Conservation (phyloP, 331 rosid species). For the Acacia pycnantha region DNA sequence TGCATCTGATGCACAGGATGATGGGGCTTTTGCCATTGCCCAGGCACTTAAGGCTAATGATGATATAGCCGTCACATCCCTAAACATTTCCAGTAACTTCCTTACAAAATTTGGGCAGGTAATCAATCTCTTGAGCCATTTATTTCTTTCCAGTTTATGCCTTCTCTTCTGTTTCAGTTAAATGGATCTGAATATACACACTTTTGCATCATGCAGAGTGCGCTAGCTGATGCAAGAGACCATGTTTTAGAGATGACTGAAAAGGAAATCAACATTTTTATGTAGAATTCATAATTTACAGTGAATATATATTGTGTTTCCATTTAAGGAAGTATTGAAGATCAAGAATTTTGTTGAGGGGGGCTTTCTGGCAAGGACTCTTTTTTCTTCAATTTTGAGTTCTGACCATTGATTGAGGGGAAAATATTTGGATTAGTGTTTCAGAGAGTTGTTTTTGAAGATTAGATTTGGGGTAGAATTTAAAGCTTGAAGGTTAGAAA, state of each 20-base stretch:
- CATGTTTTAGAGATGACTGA: conserved; percentile 95
- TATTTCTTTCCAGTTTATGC: not conserved
- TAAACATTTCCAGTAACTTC: conserved; percentile 82
- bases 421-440: not conserved
- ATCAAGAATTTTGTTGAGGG: not conserved
- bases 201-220: conserved; percentile 61
- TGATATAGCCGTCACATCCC: conserved; percentile 73
- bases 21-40: conserved; percentile 96
- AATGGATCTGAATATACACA: conserved; percentile 23
- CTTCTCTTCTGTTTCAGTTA: not conserved
- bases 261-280: conserved; percentile 78
- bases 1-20: conserved; percentile 62
- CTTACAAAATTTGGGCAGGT: conserved; percentile 98
- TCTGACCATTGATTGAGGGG: not conserved
- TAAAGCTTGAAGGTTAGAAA: conserved; percentile 5
- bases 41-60: conserved; percentile 96
- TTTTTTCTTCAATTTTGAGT: not conserved
- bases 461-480: not conserved
- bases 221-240: conserved; percentile 89
- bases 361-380: not conserved
- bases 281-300: conserved; percentile 39
- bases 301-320: not conserved
- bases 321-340: not conserved
- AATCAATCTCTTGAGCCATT: not conserved
- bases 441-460: not conserved